Percentiles rank a stretch among this genome's conserved stretches.
phyloP scores from a whole-genome alignment of 257 asterid species.

The Fraxinus anomala region DNA sequence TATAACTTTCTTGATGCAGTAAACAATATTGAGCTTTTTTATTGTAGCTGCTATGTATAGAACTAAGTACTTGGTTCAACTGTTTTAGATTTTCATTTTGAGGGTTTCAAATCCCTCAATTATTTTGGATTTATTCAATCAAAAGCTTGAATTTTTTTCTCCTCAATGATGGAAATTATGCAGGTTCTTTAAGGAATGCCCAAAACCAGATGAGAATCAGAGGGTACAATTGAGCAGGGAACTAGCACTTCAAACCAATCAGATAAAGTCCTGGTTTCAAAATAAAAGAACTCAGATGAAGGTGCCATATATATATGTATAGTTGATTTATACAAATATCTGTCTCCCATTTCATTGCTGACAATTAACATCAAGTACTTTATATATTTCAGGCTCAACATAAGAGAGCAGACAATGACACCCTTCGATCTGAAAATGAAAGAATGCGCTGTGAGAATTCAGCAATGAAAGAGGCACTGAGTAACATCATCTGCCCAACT shows the following conservation, averaged over 20 bases:
- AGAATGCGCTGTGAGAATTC: slow-evolving; percentile 53
- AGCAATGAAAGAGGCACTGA: slow-evolving; percentile 51
- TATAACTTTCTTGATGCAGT: no score
- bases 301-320: slow-evolving; percentile 29
- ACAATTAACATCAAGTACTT: not conserved
- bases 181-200: slow-evolving; percentile 63
- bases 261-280: slow-evolving; percentile 75
- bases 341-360: not conserved
- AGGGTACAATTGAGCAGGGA: slow-evolving; percentile 53
- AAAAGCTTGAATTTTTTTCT: not conserved
- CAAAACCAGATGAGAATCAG: slow-evolving; percentile 58
- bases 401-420: slow-evolving; percentile 52
- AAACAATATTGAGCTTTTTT: no score
- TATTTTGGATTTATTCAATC: no score
- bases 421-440: slow-evolving; percentile 56
- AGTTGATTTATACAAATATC: not conserved
- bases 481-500: slow-evolving; percentile 38
- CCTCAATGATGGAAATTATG: not conserved
- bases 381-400: slow-evolving; percentile 42
- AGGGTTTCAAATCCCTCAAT: not conserved
- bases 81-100: no score
- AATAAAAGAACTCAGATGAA: slow-evolving; percentile 62
- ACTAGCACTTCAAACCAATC: slow-evolving; percentile 59
- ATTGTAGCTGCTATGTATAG: not conserved
- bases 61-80: not conserved